Conservation (phyloP, 345 rosid species). For the Anastatica hierochuntica region DNA sequence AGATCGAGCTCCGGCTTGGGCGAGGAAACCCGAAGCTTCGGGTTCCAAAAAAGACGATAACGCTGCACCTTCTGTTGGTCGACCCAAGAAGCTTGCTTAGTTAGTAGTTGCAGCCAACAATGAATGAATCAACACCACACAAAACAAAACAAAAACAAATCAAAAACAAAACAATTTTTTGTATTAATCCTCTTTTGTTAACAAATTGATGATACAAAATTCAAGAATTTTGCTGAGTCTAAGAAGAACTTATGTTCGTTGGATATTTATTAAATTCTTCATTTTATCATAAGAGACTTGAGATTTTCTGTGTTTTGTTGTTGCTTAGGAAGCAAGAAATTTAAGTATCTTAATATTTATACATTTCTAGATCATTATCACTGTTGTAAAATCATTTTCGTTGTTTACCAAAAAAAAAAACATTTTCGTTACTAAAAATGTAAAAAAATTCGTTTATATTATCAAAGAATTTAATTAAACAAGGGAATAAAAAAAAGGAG, state of each 20-base stretch:
- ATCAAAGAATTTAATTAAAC: no score
- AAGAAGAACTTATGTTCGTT: background rate
- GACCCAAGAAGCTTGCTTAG: conserved; percentile 94
- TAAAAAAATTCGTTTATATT: no score
- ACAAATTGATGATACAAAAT: conserved; percentile 5
- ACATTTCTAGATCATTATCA: no score
- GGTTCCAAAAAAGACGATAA: conserved; percentile 82
- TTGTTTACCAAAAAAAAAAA: no score
- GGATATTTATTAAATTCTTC: no score
- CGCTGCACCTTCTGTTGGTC: conserved; percentile 59
- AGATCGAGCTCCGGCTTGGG: conserved; percentile 98
- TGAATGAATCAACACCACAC: background rate
- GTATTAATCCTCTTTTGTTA: background rate
- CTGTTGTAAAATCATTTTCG: no score
- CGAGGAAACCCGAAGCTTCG: conserved; percentile 81
- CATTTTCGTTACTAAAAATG: no score
- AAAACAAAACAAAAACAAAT: background rate
- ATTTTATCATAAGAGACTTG: no score
- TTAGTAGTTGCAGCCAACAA: background rate
- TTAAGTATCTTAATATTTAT: no score
- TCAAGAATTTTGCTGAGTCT: conserved; percentile 5
- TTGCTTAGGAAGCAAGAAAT: background rate
- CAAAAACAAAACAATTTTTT: background rate
- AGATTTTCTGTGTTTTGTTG: background rate
- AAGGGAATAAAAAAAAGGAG: no score